Base-by-base conservation (phyloP, 164 flowering plant genomes). In the Vitis amurensis region DNA sequence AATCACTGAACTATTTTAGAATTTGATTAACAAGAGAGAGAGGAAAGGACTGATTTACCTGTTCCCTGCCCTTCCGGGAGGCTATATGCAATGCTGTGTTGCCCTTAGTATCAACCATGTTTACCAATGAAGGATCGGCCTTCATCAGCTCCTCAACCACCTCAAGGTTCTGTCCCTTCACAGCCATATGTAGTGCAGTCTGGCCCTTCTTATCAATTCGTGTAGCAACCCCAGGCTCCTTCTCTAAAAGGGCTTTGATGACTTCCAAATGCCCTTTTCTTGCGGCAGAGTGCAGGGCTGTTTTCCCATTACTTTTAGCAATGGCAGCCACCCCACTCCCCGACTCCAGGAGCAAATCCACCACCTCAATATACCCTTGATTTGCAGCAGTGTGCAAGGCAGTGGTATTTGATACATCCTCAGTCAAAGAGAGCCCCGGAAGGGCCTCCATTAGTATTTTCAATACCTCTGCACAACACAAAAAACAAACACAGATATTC, bases 101-200 rank as follows among this genome's bases (percentile, higher is more conserved):
- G 10, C 91, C 92, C 73, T 93, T 95, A 15, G 71, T 81, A 77
- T 95, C 99, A 64, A 86, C 85, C 84, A 89, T 81, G 79, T 95
- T 95, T 16, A 91, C 66, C 48, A 82, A 68, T 8, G 83, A 68
- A 56, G 90, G 90, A 68, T 84, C 88, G 4, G 76, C 83, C 59
- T 68, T 85, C 31, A 93, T 82, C 76, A 95, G 67, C 82, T 83
- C 94, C 70, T 87, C 93, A 31, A 95, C 96, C 44, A 95, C 79
- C 74, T 85, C 92, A 66, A 86, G 67, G 37, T 75, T 93, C 69
- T 84, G 91, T 14, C 97, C 98, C 73, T 95, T 95, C 47, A 79
- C 96, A 0, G 99, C 96, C 99, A 95, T 95, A 83, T 95, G 99
- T 71, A 95, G 92, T 0, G 99, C 97, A 1, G 98, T 89, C 77